A percentile compares a stretch with the other conserved stretches of the same genome.
phyloP scores from a whole-genome alignment of 2,329 filamentous ascomycete genomes.

The Pyrenophora seminiperda region DNA sequence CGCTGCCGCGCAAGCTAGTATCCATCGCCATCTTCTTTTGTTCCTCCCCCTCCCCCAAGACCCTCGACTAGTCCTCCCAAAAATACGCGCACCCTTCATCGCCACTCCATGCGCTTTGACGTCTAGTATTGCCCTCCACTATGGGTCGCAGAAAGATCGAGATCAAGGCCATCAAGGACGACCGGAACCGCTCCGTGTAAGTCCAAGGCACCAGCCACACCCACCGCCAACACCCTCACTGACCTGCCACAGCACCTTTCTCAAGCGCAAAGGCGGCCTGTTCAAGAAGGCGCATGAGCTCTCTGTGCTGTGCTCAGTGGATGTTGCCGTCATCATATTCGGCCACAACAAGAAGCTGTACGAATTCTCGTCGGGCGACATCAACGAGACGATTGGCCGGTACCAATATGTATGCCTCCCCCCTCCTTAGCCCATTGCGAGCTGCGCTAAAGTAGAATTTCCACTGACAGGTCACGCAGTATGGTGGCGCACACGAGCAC shows the following conservation, averaged over 20 bases:
- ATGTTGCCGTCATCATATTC: constrained; percentile 98
- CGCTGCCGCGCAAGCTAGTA: constrained; percentile 32
- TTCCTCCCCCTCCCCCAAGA: constrained; percentile 30
- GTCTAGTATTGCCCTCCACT: constrained; percentile 27
- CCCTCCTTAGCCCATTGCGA: neutral
- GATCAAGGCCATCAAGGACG: constrained; percentile 99
- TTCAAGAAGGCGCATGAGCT: constrained; percentile 99
- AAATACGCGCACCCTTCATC: constrained; percentile 14
- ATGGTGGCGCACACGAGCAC: constrained; percentile 91
- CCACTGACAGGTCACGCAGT: constrained; percentile 60
- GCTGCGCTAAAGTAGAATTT: constrained; percentile 31
- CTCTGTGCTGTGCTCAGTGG: constrained; percentile 95
- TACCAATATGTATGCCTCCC: constrained; percentile 81
- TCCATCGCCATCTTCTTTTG: constrained; percentile 28
- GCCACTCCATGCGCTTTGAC: constrained; percentile 39
- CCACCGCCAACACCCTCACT: constrained; percentile 20
- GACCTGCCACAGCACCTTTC: constrained; percentile 74
- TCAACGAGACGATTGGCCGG: constrained; percentile 84
- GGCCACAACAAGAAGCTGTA: constrained; percentile 99
- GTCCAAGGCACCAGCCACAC: constrained; percentile 39
- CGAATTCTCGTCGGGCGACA: constrained; percentile 93
- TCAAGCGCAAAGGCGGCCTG: constrained; percentile 97
- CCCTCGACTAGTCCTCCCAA: constrained; percentile 21
- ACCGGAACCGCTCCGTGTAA: constrained; percentile 96
- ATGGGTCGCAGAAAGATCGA: constrained; percentile 99